phyloP scores from a whole-genome alignment of 495 filamentous ascomycete genomes.

The Usnea hakonensis region DNA sequence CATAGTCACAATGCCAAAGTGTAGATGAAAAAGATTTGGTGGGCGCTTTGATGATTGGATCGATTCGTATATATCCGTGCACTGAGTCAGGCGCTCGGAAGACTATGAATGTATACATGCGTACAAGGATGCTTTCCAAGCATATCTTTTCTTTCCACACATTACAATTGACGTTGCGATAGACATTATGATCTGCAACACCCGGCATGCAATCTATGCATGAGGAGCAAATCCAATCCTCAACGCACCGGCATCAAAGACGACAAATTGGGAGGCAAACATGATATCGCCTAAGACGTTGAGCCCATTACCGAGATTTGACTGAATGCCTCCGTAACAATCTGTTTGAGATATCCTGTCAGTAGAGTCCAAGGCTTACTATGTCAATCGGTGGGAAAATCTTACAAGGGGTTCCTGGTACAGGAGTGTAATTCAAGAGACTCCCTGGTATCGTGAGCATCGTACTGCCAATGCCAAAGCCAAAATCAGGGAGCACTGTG shows the following conservation, averaged over 20 bases:
- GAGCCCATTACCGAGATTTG: slow-evolving; percentile 45
- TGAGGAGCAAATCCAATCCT: slow-evolving; percentile 54
- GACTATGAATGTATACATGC: neutral
- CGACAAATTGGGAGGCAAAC: slow-evolving; percentile 71
- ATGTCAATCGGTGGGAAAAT: neutral
- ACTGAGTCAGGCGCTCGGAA: neutral
- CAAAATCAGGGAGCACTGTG: slow-evolving; percentile 54
- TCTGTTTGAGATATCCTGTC: slow-evolving; percentile 31
- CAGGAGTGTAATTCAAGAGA: slow-evolving; percentile 57
- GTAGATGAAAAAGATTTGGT: neutral
- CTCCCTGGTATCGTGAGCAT: slow-evolving; percentile 58
- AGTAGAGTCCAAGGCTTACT: neutral
- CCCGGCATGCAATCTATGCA: slow-evolving; percentile 13
- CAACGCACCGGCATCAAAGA: slow-evolving; percentile 61
- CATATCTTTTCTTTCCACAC: neutral
- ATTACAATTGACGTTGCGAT: neutral
- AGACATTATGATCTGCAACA: neutral
- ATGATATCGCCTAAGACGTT: slow-evolving; percentile 77
- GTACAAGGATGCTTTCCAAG: neutral
- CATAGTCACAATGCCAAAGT: neutral
- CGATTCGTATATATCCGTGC: neutral
- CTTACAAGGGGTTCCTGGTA: slow-evolving; percentile 25
- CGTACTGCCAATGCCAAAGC: slow-evolving; percentile 54
- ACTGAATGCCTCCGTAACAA: slow-evolving; percentile 68
- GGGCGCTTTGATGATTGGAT: neutral